These are phyloP conservation scores for Maudiozyma serrabonitensis DNA, from an alignment of 805 yeast genomes.

Conservation along the genomic window DNA sequence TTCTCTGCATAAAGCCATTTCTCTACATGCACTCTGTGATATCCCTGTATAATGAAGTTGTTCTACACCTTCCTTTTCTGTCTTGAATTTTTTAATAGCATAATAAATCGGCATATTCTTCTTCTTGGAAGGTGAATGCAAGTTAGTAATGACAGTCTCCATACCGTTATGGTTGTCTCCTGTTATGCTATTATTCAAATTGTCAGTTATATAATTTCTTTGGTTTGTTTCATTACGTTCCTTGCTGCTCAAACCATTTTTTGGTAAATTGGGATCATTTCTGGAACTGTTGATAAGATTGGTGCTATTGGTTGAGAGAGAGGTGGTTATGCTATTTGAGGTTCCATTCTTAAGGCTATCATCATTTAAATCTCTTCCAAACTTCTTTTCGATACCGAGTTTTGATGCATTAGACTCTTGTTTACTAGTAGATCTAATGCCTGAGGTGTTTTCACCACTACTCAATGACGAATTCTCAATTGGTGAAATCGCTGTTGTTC, in stretches of 20 bases:
- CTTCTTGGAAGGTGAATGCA: background rate
- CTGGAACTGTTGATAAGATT: too few species aligned
- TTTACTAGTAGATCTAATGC: background rate
- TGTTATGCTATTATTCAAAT: background rate
- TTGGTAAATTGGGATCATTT: too few species aligned
- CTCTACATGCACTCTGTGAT: conserved; percentile 91
- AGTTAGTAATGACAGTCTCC: too few species aligned
- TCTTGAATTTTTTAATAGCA: conserved; percentile 93
- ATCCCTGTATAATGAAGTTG: conserved; percentile 85
- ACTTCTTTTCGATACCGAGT: background rate
- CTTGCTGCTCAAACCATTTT: background rate
- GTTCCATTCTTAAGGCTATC: background rate
- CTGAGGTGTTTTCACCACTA: background rate
- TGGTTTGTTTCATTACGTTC: background rate
- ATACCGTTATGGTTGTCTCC: too few species aligned
- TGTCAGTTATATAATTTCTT: background rate
- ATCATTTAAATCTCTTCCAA: background rate
- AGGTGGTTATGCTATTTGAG: background rate
- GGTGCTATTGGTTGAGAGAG: too few species aligned
- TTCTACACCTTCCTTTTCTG: conserved; percentile 81
- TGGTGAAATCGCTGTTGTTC: background rate
- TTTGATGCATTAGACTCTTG: background rate
- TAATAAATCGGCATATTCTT: conserved; percentile 32
- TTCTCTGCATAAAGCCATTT: conserved; percentile 91
- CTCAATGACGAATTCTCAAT: background rate